Base-by-base conservation (phyloP, 1,139 yeast genomes). In the Protomyces gravidus region DNA sequence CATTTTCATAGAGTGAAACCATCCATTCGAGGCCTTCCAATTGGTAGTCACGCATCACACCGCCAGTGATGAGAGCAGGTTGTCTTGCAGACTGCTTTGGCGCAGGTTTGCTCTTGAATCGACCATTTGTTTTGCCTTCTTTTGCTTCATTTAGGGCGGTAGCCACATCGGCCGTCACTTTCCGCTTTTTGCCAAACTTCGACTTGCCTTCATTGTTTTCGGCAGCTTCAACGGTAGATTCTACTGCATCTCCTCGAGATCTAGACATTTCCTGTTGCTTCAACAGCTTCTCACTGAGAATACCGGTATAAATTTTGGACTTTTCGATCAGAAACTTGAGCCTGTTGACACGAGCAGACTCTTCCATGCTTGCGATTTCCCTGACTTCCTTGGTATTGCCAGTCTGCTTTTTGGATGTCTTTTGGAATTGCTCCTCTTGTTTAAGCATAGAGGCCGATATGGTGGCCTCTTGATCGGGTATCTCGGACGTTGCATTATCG, bases 1-100 rank as follows among this genome's bases (percentile, higher is more conserved):
- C 98, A 71, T 92, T 92, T 70, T 90, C 95, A 70, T 86, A 92
- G 30, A 92, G 75, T 0, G 96, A 86, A 11, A 84, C 80, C 55
- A 92, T 74, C 97, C 97, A 92, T 66, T 88, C 90, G 61, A 90
- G 78, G 0, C 97, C 98, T 60, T 86, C 92, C 27, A 89, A 70
- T 71, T 92, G 98, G 69, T 92, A 90, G 32, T 83, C 85, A 68
- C 89, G 88, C 75, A 92, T 75, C 0, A 68, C 69, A 27, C 89
- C 87, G 9, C 92, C 92, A 0, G 82, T 74, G 3, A 90, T 70
- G 11, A 85, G 68, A 23, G 75, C 71, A 0, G 97, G 96, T 68
- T 89, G 96, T 33, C 71, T 55, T 11, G 61, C 45, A 13, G 67
- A 66, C 17, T 59, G 61, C 3, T 70, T 64, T 3, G 65, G 65